These are phyloP conservation scores for Malus sieversii DNA, from an alignment of 306 rosid genomes.

Conservation along the genomic window DNA sequence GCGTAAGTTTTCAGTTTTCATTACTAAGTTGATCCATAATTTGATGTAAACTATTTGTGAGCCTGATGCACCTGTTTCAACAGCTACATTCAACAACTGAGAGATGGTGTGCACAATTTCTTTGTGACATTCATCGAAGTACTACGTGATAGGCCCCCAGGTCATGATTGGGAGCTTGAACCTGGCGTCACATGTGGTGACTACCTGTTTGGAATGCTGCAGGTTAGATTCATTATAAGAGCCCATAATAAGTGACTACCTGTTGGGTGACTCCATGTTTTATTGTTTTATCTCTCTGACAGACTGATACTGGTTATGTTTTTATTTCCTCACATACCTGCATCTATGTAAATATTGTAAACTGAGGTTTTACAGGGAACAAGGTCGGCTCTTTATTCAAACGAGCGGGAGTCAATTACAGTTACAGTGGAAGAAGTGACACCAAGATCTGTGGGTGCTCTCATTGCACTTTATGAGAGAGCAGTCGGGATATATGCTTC, in stretches of 20 bases:
- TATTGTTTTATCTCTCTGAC: not conserved
- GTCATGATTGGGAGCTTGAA: conserved; percentile 99
- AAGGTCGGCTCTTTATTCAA: conserved; percentile 81
- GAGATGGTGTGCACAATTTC: conserved; percentile 97
- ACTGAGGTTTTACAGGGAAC: conserved; percentile 62
- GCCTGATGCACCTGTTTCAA: conserved; percentile 9
- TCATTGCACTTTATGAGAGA: conserved; percentile 86
- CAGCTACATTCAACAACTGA: conserved; percentile 95
- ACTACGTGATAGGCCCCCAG: conserved; percentile 94
- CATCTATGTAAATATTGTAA: not conserved
- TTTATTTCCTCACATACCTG: not conserved
- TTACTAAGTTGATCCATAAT: not conserved
- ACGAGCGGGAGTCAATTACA: conserved; percentile 73
- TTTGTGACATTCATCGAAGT: conserved; percentile 94
- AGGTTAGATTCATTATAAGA: conserved; percentile 41
- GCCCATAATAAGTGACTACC: not conserved
- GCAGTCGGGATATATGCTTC: conserved; percentile 97
- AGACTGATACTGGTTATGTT: not conserved
- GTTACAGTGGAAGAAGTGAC: conserved; percentile 92
- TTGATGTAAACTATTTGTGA: not conserved
- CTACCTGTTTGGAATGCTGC: conserved; percentile 98
- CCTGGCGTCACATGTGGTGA: conserved; percentile 99
- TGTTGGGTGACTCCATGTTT: not conserved
- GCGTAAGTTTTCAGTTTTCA: conserved; percentile 55
- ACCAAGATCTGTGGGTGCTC: conserved; percentile 86